Evolutionary conservation across 2,329 filamentous ascomycete species (phyloP).

Genomic region (Tolypocladium ophioglossoides): DNA sequence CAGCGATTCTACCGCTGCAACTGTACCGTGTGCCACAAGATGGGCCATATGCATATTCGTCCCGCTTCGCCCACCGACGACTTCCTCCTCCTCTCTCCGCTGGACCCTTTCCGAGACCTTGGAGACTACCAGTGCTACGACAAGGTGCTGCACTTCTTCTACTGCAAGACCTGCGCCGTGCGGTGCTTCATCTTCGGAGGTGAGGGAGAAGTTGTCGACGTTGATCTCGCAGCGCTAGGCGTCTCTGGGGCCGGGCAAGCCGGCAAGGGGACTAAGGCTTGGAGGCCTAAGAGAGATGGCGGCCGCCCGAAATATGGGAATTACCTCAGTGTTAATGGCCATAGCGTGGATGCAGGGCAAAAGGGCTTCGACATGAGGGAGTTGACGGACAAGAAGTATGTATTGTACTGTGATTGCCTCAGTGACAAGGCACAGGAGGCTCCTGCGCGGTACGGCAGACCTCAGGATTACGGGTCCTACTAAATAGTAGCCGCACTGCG

Average conservation of each 20-base stretch:
- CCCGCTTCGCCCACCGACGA: conserved; percentile 24
- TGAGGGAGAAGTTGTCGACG: conserved; percentile 16
- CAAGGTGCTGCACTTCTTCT: conserved; percentile 27
- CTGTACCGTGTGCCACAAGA: conserved; percentile 37
- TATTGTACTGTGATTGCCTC: conserved; percentile 14
- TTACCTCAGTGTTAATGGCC: conserved; percentile 28
- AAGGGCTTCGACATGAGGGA: conserved; percentile 23
- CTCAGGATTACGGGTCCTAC: too few species aligned
- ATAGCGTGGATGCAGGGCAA: conserved; percentile 23
- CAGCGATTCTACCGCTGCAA: conserved; percentile 29
- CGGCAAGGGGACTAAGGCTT: conserved; percentile 10
- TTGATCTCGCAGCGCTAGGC: conserved; percentile 10
- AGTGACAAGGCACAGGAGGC: too few species aligned
- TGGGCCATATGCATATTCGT: conserved; percentile 33
- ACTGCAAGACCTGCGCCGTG: conserved; percentile 34
- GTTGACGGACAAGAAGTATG: conserved; percentile 22
- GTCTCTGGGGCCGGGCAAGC: background rate
- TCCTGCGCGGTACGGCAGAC: too few species aligned
- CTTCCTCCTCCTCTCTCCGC: conserved; percentile 34
- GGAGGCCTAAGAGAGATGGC: conserved; percentile 16
- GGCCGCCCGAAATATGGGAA: conserved; percentile 4
- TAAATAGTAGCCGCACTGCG: too few species aligned
- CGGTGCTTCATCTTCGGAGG: conserved; percentile 30
- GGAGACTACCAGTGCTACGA: conserved; percentile 27
- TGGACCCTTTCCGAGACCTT: conserved; percentile 23